Evolutionary conservation across 805 yeast genomes (phyloP).

Genomic region (Yamadazyma takamatsuzukensis): DNA sequence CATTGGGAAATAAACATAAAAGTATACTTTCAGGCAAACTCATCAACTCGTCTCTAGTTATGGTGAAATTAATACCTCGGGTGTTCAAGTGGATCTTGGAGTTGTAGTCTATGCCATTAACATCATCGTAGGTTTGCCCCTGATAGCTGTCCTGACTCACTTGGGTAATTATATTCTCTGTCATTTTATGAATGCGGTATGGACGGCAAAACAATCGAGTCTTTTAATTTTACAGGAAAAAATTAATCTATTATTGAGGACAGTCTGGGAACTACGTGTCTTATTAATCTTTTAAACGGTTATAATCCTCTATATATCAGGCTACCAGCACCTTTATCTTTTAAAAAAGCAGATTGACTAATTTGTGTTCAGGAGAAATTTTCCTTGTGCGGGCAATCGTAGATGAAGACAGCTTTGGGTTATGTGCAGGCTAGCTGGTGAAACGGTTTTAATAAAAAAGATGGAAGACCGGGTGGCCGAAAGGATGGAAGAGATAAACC

Average conservation of each 20-base stretch:
- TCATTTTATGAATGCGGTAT: too few relatives aligned
- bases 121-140: conserved; percentile 15
- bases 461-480: too few relatives aligned
- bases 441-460: too few relatives aligned
- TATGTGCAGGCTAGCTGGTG: too few relatives aligned
- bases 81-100: conserved; percentile 74
- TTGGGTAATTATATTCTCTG: conserved; percentile 65
- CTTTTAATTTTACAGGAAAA: too few relatives aligned
- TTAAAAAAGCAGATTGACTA: conserved; percentile 1
- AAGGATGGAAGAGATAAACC: too few relatives aligned
- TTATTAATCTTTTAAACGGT: neutral
- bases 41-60: conserved; percentile 86
- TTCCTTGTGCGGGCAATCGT: too few relatives aligned
- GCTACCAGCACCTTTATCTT: conserved; percentile 17
- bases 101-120: conserved; percentile 47
- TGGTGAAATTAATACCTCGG: conserved; percentile 68
- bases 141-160: conserved; percentile 46
- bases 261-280: too few relatives aligned
- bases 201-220: too few relatives aligned
- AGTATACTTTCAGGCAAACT: conserved; percentile 86
- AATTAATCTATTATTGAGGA: too few relatives aligned
- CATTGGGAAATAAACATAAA: conserved; percentile 84
- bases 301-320: conserved; percentile 3
- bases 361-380: conserved; percentile 5
- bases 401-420: too few relatives aligned